phyloP scores from a whole-genome alignment of 2,329 filamentous ascomycete genomes.

The Lasiodiplodia citricola region DNA sequence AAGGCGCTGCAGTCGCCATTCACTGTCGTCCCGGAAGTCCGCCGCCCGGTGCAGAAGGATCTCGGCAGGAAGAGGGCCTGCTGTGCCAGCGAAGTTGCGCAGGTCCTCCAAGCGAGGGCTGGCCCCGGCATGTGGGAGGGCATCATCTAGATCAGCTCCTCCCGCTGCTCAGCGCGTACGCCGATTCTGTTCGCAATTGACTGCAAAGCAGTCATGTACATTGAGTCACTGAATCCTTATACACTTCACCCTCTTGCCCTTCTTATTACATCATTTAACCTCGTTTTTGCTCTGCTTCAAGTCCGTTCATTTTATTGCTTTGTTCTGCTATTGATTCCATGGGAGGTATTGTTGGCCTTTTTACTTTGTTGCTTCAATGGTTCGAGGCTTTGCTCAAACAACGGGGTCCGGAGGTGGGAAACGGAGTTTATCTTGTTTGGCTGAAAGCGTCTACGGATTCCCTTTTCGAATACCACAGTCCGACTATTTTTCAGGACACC shows the following conservation, averaged over 20 bases:
- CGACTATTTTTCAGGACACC: slow-evolving; percentile 20
- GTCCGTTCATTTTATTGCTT: slow-evolving; percentile 18
- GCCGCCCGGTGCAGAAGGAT: slow-evolving; percentile 52
- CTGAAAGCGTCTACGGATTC: slow-evolving; percentile 1
- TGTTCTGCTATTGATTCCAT: slow-evolving; percentile 8
- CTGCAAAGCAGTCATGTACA: slow-evolving; percentile 12
- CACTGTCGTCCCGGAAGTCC: slow-evolving; percentile 46
- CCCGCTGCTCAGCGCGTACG: background rate
- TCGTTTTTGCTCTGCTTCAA: background rate
- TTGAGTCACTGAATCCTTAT: slow-evolving; percentile 23
- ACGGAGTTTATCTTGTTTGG: slow-evolving; percentile 23
- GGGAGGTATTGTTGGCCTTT: slow-evolving; percentile 21
- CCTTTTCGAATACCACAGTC: slow-evolving; percentile 18
- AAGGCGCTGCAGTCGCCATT: slow-evolving; percentile 48
- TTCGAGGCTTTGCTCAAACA: slow-evolving; percentile 7
- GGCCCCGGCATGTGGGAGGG: slow-evolving; percentile 71
- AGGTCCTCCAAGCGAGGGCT: slow-evolving; percentile 56
- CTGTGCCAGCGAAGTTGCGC: slow-evolving; percentile 65
- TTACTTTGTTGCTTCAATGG: background rate
- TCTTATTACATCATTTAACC: slow-evolving; percentile 24
- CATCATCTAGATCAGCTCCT: slow-evolving; percentile 52
- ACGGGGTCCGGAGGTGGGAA: slow-evolving; percentile 16
- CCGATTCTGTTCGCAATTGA: background rate
- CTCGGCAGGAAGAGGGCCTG: slow-evolving; percentile 69
- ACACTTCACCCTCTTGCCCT: slow-evolving; percentile 14